phyloP scores from a whole-genome alignment of 2,329 filamentous ascomycete genomes.

The Xylariales sp. region DNA sequence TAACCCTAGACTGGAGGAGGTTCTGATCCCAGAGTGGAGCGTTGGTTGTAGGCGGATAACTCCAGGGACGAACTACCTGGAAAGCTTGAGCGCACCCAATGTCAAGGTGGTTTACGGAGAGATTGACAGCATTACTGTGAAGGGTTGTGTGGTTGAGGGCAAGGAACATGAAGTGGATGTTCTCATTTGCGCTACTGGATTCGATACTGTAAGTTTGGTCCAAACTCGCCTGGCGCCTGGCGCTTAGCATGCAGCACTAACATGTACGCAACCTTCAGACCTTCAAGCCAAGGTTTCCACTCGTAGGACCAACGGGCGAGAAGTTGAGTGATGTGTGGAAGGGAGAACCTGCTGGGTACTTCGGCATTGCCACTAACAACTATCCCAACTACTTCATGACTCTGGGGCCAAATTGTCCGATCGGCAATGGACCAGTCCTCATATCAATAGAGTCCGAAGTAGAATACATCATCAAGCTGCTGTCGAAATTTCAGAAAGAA shows the following conservation, averaged over 20 bases:
- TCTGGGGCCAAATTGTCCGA: constrained; percentile 2
- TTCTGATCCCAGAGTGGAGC: not conserved
- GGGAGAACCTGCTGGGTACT: not conserved
- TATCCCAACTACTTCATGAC: constrained; percentile 2
- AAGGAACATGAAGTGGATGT: not conserved
- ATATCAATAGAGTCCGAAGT: not conserved
- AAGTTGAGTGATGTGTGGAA: constrained; percentile 1
- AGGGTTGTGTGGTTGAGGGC: not conserved
- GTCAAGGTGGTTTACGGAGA: not conserved
- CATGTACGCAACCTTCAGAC: too few species aligned
- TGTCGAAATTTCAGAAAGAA: too few species aligned
- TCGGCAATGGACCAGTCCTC: not conserved
- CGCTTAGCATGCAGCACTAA: too few species aligned
- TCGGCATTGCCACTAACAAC: not conserved
- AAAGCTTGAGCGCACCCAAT: not conserved
- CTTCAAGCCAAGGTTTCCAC: not conserved
- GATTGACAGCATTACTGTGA: not conserved
- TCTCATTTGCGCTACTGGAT: constrained; percentile 1
- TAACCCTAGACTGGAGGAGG: not conserved
- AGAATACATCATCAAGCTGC: not conserved
- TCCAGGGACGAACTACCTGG: not conserved
- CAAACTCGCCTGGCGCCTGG: too few species aligned
- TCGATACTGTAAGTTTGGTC: too few species aligned
- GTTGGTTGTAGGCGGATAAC: constrained; percentile 3
- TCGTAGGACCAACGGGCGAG: not conserved